A percentile compares a stretch with the other conserved stretches of the same genome.
These are phyloP conservation scores for Ambrosiella beaveri DNA, from an alignment of 2,329 filamentous ascomycete genomes.

Conservation along the genomic window DNA sequence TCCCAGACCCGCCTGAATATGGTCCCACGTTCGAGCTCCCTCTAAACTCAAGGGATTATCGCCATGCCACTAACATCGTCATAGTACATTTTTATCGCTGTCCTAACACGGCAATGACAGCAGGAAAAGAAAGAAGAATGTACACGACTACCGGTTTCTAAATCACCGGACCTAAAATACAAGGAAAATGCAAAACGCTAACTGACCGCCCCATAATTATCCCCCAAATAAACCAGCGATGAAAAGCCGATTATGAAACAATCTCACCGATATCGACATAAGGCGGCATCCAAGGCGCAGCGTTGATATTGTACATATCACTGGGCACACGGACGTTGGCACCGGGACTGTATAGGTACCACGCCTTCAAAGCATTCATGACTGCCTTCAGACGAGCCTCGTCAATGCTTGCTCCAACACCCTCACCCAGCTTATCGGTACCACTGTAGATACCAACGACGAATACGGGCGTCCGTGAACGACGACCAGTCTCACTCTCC, in stretches of 20 bases:
- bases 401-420: constrained; percentile 59
- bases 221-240: background rate
- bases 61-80: background rate
- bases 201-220: background rate
- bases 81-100: constrained; percentile 4
- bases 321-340: constrained; percentile 48
- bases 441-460: constrained; percentile 91
- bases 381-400: constrained; percentile 64
- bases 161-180: constrained; percentile 4
- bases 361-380: constrained; percentile 73
- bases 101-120: background rate
- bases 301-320: constrained; percentile 45
- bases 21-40: background rate
- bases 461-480: constrained; percentile 73
- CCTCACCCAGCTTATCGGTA: constrained; percentile 80
- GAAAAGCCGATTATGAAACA: constrained; percentile 23
- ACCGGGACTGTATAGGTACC: constrained; percentile 86
- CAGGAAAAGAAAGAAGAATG: constrained; percentile 9
- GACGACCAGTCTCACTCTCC: constrained; percentile 75
- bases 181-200: background rate
- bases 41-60: background rate
- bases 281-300: constrained; percentile 46
- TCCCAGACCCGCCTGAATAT: background rate
- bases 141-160: constrained; percentile 8
- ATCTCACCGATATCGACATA: constrained; percentile 58